These are phyloP conservation scores for Withania somnifera DNA, from an alignment of 305 asterid species.

Conservation along the genomic window DNA sequence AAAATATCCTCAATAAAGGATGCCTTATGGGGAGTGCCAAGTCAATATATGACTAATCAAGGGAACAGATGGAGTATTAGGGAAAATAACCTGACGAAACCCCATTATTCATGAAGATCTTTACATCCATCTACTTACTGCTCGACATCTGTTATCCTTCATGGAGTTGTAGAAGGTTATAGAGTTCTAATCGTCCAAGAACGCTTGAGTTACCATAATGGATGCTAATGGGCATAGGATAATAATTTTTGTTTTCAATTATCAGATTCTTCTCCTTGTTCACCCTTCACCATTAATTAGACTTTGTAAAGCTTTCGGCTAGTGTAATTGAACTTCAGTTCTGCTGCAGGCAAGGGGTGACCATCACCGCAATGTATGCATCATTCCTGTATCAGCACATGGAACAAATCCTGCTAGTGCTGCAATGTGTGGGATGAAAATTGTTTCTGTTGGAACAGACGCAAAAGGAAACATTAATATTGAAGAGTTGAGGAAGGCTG, in stretches of 20 bases:
- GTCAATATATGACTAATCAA: not conserved
- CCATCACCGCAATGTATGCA: constrained; percentile 86
- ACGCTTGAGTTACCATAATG: not conserved
- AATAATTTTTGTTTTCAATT: not conserved
- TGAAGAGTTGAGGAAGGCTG: constrained; percentile 77
- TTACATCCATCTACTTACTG: not conserved
- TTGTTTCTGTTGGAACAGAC: constrained; percentile 89
- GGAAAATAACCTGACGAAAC: not conserved
- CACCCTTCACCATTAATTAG: not conserved
- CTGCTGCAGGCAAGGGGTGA: constrained; percentile 79
- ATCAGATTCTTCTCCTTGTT: not conserved
- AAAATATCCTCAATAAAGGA: not conserved
- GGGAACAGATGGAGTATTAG: not conserved
- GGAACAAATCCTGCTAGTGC: constrained; percentile 99
- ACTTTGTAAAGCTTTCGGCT: not conserved
- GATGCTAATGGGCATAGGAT: not conserved
- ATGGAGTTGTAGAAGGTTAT: not conserved
- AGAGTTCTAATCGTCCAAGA: not conserved
- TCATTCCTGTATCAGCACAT: constrained; percentile 98
- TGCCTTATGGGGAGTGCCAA: not conserved
- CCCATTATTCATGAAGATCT: not conserved
- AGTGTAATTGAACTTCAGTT: constrained; percentile 6
- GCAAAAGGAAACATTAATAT: constrained; percentile 95
- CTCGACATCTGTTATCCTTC: not conserved
- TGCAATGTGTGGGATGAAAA: constrained; percentile 99